Evolutionary conservation across 306 rosid species (phyloP).

Genomic region (Gastrolobium villosum): DNA sequence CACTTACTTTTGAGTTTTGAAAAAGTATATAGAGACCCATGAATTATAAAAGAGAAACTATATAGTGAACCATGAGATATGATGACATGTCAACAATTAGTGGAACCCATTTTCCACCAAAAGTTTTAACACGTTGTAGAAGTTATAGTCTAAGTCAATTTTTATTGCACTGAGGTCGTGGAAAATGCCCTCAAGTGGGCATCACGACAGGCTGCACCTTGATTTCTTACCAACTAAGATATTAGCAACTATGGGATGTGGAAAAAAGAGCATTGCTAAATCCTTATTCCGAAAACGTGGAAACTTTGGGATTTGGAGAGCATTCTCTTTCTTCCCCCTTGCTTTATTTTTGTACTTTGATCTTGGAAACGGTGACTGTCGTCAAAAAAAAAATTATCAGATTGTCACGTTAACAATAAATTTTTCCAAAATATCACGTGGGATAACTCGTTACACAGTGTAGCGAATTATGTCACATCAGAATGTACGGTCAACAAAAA

Average conservation of each 20-base stretch:
- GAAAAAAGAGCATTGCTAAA: no score
- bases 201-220: not conserved
- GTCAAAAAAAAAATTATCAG: no score
- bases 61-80: not conserved
- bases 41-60: not conserved
- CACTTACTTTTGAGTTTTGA: not conserved
- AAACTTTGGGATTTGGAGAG: no score
- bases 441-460: no score
- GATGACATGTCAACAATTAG: constrained; percentile 27
- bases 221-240: constrained; percentile 38
- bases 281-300: no score
- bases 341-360: no score
- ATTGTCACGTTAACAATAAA: no score
- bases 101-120: constrained; percentile 33
- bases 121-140: constrained; percentile 33
- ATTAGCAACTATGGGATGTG: not conserved
- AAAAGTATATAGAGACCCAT: not conserved
- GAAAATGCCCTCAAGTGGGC: constrained; percentile 15
- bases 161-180: constrained; percentile 24
- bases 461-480: no score
- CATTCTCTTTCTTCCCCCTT: no score
- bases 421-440: no score
- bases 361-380: no score
- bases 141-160: constrained; percentile 8
- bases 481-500: no score